These are phyloP conservation scores for Solanum microdontum DNA, from an alignment of 257 asterid species.

Conservation along the genomic window DNA sequence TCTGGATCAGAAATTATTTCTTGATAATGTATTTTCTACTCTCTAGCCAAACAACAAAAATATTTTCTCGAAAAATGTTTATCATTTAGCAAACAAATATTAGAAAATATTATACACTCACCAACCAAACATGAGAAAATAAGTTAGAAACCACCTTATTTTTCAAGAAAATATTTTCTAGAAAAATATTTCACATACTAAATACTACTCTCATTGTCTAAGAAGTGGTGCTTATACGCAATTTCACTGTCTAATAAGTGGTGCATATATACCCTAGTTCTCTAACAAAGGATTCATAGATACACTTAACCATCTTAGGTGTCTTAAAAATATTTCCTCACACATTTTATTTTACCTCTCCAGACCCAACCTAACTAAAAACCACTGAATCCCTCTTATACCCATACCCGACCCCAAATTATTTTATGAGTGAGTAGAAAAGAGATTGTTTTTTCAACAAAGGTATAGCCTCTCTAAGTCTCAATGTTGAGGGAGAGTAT, in stretches of 20 bases:
- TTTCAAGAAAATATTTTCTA: too few relatives aligned
- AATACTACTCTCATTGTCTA: not conserved
- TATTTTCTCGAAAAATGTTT: not conserved
- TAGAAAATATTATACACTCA: not conserved
- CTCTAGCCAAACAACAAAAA: not conserved
- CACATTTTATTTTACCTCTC: not conserved
- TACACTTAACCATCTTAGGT: not conserved
- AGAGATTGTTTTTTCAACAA: not conserved
- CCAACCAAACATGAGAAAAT: not conserved
- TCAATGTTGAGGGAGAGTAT: not conserved
- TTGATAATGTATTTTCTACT: not conserved
- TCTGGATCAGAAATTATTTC: too few relatives aligned
- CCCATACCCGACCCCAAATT: not conserved
- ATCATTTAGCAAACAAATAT: too few relatives aligned
- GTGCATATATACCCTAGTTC: not conserved
- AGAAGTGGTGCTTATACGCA: not conserved
- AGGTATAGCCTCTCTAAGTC: not conserved
- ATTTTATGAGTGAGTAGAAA: not conserved
- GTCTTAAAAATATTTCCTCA: not conserved
- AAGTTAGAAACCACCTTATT: not conserved
- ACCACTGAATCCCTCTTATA: too few relatives aligned
- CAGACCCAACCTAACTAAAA: not conserved
- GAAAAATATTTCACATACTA: not conserved
- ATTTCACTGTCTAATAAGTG: not conserved
- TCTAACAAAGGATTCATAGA: not conserved